phyloP scores from a whole-genome alignment of 352 stramenopile genomes.

The Phytophthora podocarpi region DNA sequence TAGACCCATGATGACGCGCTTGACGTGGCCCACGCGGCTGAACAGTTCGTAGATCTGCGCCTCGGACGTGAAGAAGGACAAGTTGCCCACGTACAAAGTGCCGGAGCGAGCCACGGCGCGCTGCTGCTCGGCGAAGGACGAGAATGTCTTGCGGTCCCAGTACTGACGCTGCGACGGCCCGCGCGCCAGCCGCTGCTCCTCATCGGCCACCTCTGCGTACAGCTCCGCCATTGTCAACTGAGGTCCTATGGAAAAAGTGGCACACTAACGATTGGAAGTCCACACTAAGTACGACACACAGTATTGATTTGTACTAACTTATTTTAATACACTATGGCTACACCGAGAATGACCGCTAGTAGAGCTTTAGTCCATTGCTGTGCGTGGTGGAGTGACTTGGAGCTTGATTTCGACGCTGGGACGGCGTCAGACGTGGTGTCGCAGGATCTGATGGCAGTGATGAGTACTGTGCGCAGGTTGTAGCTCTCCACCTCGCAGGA shows the following conservation, averaged over 20 bases:
- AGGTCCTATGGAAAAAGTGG: too few species aligned
- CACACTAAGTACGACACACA: too few species aligned
- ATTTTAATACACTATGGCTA: too few species aligned
- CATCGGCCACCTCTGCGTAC: constrained; percentile 62
- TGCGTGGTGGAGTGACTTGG: not conserved
- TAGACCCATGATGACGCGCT: constrained; percentile 95
- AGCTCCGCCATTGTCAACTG: constrained; percentile 57
- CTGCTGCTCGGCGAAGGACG: constrained; percentile 93
- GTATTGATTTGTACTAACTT: too few species aligned
- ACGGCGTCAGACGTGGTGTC: constrained; percentile 35
- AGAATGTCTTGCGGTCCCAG: constrained; percentile 95
- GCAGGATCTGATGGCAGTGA: constrained; percentile 29
- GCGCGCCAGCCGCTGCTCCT: constrained; percentile 71
- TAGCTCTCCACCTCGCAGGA: constrained; percentile 39
- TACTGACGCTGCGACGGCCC: constrained; percentile 86
- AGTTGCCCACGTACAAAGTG: constrained; percentile 98
- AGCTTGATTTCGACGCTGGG: constrained; percentile 24
- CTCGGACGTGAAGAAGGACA: constrained; percentile 97
- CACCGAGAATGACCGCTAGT: not conserved
- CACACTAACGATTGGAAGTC: too few species aligned
- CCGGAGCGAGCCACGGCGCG: constrained; percentile 88
- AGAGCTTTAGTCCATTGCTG: constrained; percentile 1
- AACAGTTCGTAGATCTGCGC: constrained; percentile 96
- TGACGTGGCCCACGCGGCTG: constrained; percentile 91
- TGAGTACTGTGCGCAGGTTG: constrained; percentile 37